phyloP scores from a whole-genome alignment of 768 basidiomycete species.

The Amanita thiersii region DNA sequence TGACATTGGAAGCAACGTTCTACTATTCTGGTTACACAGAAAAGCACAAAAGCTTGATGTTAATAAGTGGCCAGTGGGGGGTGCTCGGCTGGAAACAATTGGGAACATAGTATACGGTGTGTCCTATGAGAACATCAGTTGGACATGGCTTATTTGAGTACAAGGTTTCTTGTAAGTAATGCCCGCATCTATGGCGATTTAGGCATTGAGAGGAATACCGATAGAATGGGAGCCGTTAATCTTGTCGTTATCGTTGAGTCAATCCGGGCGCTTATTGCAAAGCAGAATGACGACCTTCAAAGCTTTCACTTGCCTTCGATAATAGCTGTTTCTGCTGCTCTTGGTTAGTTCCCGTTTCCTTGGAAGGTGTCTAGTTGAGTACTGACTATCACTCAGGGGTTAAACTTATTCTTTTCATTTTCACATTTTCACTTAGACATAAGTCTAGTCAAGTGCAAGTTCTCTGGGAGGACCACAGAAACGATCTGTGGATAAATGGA shows the following conservation, averaged over 20 bases:
- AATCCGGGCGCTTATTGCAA: conserved; percentile 57
- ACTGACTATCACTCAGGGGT: conserved; percentile 38
- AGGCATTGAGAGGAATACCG: conserved; percentile 19
- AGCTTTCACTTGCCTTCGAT: conserved; percentile 77
- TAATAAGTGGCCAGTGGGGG: conserved; percentile 90
- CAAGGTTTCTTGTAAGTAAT: conserved; percentile 40
- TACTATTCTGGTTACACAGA: conserved; percentile 74
- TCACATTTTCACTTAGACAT: conserved; percentile 71
- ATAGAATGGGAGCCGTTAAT: conserved; percentile 90
- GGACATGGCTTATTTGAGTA: conserved; percentile 1
- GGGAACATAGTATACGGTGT: conserved; percentile 82
- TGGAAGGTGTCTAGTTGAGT: conserved; percentile 6
- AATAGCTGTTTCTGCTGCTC: conserved; percentile 73
- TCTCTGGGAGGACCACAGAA: conserved; percentile 96
- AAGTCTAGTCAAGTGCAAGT: conserved; percentile 88
- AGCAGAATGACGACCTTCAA: conserved; percentile 41
- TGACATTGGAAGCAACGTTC: conserved; percentile 75
- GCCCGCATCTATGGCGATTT: conserved; percentile 13
- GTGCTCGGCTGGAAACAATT: conserved; percentile 83
- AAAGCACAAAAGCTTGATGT: conserved; percentile 64
- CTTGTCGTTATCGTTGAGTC: conserved; percentile 88
- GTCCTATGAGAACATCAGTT: conserved; percentile 1
- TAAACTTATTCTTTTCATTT: conserved; percentile 82
- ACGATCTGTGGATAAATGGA: conserved; percentile 81
- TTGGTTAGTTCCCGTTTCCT: conserved; percentile 39